Evolutionary conservation across 176 grass and related monocot genomes (phyloP).

Genomic region (Ensete glaucum): DNA sequence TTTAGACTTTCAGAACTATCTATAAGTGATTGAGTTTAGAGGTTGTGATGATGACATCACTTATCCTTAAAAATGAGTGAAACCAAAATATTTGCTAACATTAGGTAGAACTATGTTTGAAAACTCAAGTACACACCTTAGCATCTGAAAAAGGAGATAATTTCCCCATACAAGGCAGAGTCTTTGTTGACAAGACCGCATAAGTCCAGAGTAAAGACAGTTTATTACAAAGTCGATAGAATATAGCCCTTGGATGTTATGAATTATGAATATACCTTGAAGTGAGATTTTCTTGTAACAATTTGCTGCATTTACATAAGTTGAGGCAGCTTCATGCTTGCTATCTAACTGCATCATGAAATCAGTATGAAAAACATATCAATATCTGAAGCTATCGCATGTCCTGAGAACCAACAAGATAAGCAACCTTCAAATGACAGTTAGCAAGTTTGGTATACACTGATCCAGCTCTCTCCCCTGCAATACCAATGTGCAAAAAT

Average conservation of each 20-base stretch:
- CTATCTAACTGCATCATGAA: conserved; percentile 48
- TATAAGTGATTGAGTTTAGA: neutral
- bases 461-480: conserved; percentile 82
- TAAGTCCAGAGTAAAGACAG: too few relatives aligned
- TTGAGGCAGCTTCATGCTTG: conserved; percentile 80
- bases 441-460: conserved; percentile 77
- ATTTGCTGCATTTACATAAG: conserved; percentile 77
- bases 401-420: conserved; percentile 11
- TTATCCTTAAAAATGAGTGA: neutral
- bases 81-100: neutral
- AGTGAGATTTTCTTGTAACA: conserved; percentile 89
- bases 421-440: conserved; percentile 68
- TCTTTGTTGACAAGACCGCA: neutral
- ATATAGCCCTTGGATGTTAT: neutral
- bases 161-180: neutral
- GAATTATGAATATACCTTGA: conserved; percentile 28
- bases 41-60: neutral
- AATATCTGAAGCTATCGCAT: conserved; percentile 2
- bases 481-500: conserved; percentile 12
- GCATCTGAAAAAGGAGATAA: neutral
- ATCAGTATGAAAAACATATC: neutral
- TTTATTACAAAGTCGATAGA: neutral
- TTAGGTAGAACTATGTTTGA: neutral
- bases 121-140: neutral
- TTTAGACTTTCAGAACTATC: neutral